Evolutionary conservation across 2,329 filamentous ascomycete genomes (phyloP).

Genomic region (Fusarium stilboides): DNA sequence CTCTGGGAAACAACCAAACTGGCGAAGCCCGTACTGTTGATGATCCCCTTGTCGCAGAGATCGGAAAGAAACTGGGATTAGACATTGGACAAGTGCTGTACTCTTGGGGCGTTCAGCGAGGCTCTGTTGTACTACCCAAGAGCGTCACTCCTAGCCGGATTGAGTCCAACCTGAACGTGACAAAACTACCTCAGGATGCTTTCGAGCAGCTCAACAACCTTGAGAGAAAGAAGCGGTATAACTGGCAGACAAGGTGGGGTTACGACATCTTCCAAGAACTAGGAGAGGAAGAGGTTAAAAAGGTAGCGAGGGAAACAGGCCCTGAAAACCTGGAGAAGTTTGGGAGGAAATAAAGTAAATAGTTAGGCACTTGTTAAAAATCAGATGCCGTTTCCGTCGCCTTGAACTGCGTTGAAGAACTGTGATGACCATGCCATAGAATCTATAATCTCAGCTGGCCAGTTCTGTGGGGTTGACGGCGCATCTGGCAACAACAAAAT

Average conservation of each 20-base stretch:
- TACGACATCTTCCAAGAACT: constrained; percentile 34
- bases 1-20: constrained; percentile 61
- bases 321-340: constrained; percentile 17
- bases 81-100: constrained; percentile 66
- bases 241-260: constrained; percentile 25
- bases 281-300: constrained; percentile 6
- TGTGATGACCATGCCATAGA: neutral
- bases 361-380: too few species aligned
- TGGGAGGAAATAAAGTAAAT: neutral
- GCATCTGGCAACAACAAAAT: neutral
- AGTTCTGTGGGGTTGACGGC: neutral
- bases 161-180: constrained; percentile 59
- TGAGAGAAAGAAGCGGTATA: constrained; percentile 33
- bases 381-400: neutral
- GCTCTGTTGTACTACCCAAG: constrained; percentile 69
- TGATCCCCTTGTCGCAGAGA: constrained; percentile 63
- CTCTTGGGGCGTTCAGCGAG: constrained; percentile 68
- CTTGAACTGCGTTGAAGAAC: neutral
- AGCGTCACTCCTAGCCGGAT: constrained; percentile 68
- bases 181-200: constrained; percentile 18
- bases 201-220: constrained; percentile 16
- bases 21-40: constrained; percentile 64
- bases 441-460: constrained; percentile 1
- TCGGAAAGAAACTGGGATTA: constrained; percentile 65
- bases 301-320: constrained; percentile 14